Conservation (phyloP, 2,329 filamentous ascomycete genomes). For the Botrytis sinoallii region DNA sequence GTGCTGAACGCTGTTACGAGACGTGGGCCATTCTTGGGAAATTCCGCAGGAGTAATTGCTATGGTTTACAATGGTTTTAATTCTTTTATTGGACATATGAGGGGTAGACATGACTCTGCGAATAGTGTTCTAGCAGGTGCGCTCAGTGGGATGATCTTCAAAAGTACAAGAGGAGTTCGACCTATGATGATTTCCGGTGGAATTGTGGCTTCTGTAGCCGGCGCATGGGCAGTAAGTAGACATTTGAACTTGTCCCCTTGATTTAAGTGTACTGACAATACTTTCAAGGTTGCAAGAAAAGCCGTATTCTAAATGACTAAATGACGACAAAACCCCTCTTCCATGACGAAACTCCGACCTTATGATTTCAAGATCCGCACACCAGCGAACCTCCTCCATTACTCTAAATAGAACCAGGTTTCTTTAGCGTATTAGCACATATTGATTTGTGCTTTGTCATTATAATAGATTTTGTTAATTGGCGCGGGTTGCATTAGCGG, state of each 20-base stretch:
- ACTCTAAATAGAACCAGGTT: constrained; percentile 16
- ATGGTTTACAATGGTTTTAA: constrained; percentile 96
- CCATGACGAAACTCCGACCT: constrained; percentile 10
- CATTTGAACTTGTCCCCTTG: background rate
- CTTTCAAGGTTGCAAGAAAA: constrained; percentile 48
- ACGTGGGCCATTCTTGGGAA: constrained; percentile 90
- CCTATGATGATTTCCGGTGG: constrained; percentile 94
- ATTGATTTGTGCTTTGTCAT: constrained; percentile 31
- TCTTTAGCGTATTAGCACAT: constrained; percentile 35
- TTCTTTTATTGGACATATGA: constrained; percentile 72
- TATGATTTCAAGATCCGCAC: constrained; percentile 12
- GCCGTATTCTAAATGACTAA: constrained; percentile 44
- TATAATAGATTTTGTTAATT: constrained; percentile 36
- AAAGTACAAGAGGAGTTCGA: constrained; percentile 84
- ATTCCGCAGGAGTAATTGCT: constrained; percentile 91
- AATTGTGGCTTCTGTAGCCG: constrained; percentile 82
- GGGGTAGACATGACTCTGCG: constrained; percentile 83
- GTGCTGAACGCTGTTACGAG: constrained; percentile 92
- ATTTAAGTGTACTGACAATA: constrained; percentile 24
- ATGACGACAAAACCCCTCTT: constrained; percentile 11
- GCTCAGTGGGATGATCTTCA: constrained; percentile 91
- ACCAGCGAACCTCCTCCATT: constrained; percentile 12
- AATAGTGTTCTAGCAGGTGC: constrained; percentile 86
- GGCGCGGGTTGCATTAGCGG: constrained; percentile 38
- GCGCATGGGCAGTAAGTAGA: constrained; percentile 80